These are phyloP conservation scores for Huntiella abstrusa DNA, from an alignment of 2,329 filamentous ascomycete species.

Conservation along the genomic window DNA sequence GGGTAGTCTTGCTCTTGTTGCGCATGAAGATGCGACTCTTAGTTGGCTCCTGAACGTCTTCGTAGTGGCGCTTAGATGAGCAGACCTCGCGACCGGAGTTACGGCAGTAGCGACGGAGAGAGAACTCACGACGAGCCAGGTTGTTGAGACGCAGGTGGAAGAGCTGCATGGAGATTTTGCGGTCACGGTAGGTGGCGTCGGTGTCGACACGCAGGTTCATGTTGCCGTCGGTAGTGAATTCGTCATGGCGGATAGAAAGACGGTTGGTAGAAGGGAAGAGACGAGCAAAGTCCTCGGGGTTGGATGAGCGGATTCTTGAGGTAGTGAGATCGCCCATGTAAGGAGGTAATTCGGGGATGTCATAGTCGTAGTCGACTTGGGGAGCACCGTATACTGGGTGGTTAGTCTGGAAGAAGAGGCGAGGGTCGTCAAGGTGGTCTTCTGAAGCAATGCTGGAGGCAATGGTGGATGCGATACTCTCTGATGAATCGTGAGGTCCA, in stretches of 20 bases:
- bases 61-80: conserved; percentile 59
- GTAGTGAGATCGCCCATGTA: conserved; percentile 44
- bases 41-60: conserved; percentile 12
- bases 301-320: conserved; percentile 53
- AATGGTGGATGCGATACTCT: conserved; percentile 63
- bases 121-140: conserved; percentile 69
- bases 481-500: conserved; percentile 42
- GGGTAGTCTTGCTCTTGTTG: not conserved
- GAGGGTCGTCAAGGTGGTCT: conserved; percentile 17
- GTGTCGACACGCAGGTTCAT: conserved; percentile 91
- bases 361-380: conserved; percentile 15
- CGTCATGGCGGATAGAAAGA: conserved; percentile 72
- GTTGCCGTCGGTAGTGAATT: conserved; percentile 77
- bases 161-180: conserved; percentile 52
- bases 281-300: conserved; percentile 61
- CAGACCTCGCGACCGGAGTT: conserved; percentile 89
- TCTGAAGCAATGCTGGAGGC: conserved; percentile 43
- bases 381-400: not conserved
- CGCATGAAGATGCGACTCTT: conserved; percentile 8
- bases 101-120: conserved; percentile 74
- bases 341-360: conserved; percentile 35
- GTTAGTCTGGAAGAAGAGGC: not conserved
- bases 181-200: conserved; percentile 38
- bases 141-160: conserved; percentile 96
- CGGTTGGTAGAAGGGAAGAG: conserved; percentile 74